Conservation (phyloP, 2,329 filamentous ascomycete species). For the Trichoderma atrobrunneum region DNA sequence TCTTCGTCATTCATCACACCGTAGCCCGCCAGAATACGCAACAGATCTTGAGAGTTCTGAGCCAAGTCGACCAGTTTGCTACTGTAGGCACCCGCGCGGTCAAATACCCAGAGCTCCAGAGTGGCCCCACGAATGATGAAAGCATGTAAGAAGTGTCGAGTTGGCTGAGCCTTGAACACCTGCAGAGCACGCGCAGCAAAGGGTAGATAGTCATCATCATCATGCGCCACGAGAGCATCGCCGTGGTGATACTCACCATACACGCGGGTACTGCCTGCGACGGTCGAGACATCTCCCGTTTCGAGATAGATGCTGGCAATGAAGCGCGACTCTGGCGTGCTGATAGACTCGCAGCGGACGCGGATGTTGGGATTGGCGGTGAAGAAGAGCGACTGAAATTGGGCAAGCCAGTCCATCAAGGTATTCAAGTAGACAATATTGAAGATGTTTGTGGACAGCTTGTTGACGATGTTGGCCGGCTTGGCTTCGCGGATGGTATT, state of each 20-base stretch:
- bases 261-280: not conserved
- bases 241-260: not conserved
- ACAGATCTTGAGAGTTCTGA: not conserved
- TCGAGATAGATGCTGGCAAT: not conserved
- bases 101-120: not conserved
- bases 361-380: rapidly evolving
- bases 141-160: not conserved
- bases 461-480: not conserved
- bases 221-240: rapidly evolving
- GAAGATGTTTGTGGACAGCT: not conserved
- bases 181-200: not conserved
- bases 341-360: not conserved
- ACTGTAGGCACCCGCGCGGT: not conserved
- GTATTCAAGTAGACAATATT: not conserved
- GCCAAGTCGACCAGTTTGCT: rapidly evolving
- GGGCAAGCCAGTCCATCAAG: not conserved
- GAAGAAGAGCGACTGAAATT: not conserved
- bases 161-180: not conserved
- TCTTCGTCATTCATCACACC: not conserved
- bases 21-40: not conserved
- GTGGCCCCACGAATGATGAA: not conserved
- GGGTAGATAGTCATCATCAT: not conserved
- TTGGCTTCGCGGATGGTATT: not conserved
- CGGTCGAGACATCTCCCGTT: not conserved
- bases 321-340: not conserved